A percentile compares a stretch with the other conserved stretches of the same genome.
Evolutionary conservation across 257 asterid genomes (phyloP).

Genomic region (Euphrasia confusa): DNA sequence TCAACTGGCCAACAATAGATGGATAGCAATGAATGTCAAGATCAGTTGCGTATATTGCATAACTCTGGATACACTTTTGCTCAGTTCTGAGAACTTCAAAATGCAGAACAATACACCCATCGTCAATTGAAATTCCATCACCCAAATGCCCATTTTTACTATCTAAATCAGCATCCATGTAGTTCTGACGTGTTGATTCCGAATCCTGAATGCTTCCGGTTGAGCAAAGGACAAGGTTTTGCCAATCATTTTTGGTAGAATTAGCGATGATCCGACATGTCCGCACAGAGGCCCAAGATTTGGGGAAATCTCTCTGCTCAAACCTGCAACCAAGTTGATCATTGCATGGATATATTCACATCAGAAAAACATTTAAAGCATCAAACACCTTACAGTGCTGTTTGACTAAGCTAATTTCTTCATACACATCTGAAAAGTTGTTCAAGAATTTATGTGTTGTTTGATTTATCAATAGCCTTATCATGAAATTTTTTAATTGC

Average conservation of each 20-base stretch:
- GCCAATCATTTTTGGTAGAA: slow-evolving; percentile 35
- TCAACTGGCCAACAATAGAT: slow-evolving; percentile 51
- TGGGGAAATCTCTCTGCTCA: slow-evolving; percentile 46
- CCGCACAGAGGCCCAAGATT: slow-evolving; percentile 54
- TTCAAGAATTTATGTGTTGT: not conserved
- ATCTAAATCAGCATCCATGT: slow-evolving; percentile 25
- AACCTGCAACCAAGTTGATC: slow-evolving; percentile 48
- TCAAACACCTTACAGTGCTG: not conserved
- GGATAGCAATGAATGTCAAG: slow-evolving; percentile 79
- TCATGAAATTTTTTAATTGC: not conserved
- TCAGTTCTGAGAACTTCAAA: slow-evolving; percentile 40
- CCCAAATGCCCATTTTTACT: slow-evolving; percentile 33
- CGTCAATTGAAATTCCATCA: slow-evolving; percentile 32
- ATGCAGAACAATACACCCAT: slow-evolving; percentile 58
- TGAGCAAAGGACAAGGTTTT: slow-evolving; percentile 44
- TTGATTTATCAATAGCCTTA: not conserved
- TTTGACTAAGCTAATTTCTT: not conserved
- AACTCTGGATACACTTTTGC: slow-evolving; percentile 33
- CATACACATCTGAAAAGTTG: not conserved
- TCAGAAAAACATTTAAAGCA: slow-evolving; percentile 18
- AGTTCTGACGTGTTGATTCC: slow-evolving; percentile 33
- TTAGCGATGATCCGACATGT: slow-evolving; percentile 45
- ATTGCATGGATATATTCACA: slow-evolving; percentile 15
- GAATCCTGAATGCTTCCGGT: slow-evolving; percentile 30
- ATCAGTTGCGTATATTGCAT: slow-evolving; percentile 39